Evolutionary conservation across 805 yeast species (phyloP).

Genomic region (Debaryomyces castellii): DNA sequence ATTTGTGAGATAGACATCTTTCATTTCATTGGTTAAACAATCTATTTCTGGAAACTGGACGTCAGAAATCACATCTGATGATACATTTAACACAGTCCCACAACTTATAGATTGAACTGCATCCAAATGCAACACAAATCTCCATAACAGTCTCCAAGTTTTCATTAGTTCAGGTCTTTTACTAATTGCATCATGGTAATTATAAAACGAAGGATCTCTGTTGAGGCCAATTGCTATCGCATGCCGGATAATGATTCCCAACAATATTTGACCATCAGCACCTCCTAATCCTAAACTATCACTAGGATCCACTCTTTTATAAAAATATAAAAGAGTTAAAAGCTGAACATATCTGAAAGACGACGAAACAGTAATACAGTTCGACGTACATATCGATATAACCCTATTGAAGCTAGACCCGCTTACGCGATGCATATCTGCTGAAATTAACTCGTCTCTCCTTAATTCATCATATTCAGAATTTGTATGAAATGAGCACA

Average conservation of each 20-base stretch:
- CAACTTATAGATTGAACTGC: conserved; percentile 32
- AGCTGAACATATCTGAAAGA: conserved; percentile 36
- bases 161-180: conserved; percentile 23
- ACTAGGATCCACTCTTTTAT: conserved; percentile 38
- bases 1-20: conserved; percentile 10
- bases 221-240: conserved; percentile 41
- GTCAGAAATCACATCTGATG: conserved; percentile 29
- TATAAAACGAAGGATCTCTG: conserved; percentile 36
- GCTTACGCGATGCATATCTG: conserved; percentile 30
- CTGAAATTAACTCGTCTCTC: conserved; percentile 27
- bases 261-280: conserved; percentile 36
- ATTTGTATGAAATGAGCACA: conserved; percentile 38
- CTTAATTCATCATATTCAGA: conserved; percentile 23
- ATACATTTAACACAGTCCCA: conserved; percentile 30
- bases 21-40: conserved; percentile 14
- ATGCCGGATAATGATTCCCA: conserved; percentile 36
- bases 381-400: conserved; percentile 34
- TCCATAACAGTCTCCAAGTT: conserved; percentile 41
- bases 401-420: conserved; percentile 28
- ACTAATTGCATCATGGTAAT: conserved; percentile 27
- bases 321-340: conserved; percentile 31
- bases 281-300: conserved; percentile 44
- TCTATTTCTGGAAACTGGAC: conserved; percentile 26
- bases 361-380: conserved; percentile 28
- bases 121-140: conserved; percentile 26